Percentiles rank a stretch among this genome's conserved stretches.
Conservation (phyloP, 352 stramenopile genomes). For the Pythium phragmitis region DNA sequence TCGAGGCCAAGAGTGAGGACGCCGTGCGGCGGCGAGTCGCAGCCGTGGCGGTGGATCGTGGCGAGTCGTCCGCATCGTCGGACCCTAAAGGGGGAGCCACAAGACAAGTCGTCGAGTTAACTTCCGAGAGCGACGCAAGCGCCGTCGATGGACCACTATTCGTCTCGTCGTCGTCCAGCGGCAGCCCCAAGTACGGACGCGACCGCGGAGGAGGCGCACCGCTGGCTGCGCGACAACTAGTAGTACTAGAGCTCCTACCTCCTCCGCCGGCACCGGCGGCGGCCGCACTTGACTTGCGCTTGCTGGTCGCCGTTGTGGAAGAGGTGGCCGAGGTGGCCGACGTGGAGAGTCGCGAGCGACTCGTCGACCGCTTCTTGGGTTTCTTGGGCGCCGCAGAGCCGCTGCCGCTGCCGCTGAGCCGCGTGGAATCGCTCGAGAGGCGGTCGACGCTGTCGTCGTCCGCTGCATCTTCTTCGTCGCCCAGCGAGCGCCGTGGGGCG, state of each 20-base stretch:
- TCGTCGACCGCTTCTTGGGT: conserved; percentile 22
- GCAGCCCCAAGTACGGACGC: conserved; percentile 23
- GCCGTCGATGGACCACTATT: background rate
- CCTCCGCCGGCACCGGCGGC: conserved; percentile 15
- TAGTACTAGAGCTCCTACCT: conserved; percentile 21
- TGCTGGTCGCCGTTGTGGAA: conserved; percentile 13
- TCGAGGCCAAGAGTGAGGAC: conserved; percentile 7
- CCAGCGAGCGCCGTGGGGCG: background rate
- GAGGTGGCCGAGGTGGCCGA: background rate
- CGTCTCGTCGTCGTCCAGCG: conserved; percentile 20
- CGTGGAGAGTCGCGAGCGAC: conserved; percentile 24
- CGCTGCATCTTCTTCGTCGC: conserved; percentile 13
- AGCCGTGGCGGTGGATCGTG: background rate
- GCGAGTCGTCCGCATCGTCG: conserved; percentile 30
- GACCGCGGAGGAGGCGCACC: conserved; percentile 13
- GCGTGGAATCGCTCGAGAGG: conserved; percentile 18
- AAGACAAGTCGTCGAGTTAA: conserved; percentile 69
- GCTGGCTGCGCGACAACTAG: conserved; percentile 3
- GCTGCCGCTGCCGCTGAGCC: conserved; percentile 3
- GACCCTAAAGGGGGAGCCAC: conserved; percentile 38
- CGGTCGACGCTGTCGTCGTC: conserved; percentile 14
- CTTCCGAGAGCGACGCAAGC: conserved; percentile 16
- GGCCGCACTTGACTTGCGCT: conserved; percentile 24
- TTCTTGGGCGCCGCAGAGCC: conserved; percentile 8
- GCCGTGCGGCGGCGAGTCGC: background rate